Conservation (phyloP, 2,329 filamentous ascomycete species). For the Neofusicoccum sp. region DNA sequence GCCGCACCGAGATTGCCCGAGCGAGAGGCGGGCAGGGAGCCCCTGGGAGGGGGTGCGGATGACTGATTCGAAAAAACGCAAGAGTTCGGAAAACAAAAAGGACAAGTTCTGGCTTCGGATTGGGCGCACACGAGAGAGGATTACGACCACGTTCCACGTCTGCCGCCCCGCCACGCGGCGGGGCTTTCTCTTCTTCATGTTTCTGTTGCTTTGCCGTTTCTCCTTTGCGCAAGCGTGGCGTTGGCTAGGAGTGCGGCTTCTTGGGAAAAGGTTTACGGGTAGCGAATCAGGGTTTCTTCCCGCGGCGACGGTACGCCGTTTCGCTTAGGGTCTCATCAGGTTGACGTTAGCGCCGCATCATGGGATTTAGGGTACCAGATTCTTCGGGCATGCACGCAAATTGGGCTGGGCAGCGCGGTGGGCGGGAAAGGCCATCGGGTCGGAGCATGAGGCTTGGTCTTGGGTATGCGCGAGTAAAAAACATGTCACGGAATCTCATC, state of each 20-base stretch:
- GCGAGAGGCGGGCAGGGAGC: conserved; percentile 11
- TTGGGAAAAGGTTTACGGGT: conserved; percentile 13
- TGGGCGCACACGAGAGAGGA: neutral
- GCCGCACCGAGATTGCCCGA: conserved; percentile 17
- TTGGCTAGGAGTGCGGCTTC: conserved; percentile 16
- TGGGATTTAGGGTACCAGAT: conserved; percentile 15
- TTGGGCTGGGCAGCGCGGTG: neutral
- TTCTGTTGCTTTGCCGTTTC: conserved; percentile 12
- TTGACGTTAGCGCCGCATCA: conserved; percentile 16
- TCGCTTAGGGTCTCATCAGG: conserved; percentile 14
- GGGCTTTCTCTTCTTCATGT: conserved; percentile 1
- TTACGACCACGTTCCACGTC: neutral
- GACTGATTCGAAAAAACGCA: conserved; percentile 2
- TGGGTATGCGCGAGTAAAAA: neutral
- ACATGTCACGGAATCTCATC: conserved; percentile 11
- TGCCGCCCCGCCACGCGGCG: neutral
- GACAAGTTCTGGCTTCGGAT: neutral
- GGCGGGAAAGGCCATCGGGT: conserved; percentile 2
- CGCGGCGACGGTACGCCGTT: conserved; percentile 17
- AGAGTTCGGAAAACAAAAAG: neutral
- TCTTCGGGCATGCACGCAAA: neutral
- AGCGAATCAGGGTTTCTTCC: conserved; percentile 19
- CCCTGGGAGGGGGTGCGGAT: neutral
- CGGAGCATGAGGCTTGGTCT: neutral
- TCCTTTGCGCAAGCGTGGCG: conserved; percentile 16